A percentile compares a stretch with the other conserved stretches of the same genome.
Evolutionary conservation across 1,284 basidiomycete genomes (phyloP).

Genomic region (Tylopilus sp.): DNA sequence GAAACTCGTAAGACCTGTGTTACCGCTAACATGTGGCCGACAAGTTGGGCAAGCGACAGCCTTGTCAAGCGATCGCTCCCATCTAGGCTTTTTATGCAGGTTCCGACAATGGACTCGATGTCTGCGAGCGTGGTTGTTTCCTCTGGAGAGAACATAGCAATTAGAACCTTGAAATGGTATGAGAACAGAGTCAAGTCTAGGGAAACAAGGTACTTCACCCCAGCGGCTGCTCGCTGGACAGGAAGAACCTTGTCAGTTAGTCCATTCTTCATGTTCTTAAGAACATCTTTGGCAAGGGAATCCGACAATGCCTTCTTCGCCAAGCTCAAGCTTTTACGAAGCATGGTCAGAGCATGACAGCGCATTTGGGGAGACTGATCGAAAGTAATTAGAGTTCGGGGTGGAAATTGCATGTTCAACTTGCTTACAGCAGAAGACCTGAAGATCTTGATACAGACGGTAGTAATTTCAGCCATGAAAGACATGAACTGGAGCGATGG

Average conservation of each 20-base stretch:
- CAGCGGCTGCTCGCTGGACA: slow-evolving; percentile 81
- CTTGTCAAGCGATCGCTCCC: slow-evolving; percentile 82
- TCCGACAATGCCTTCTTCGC: slow-evolving; percentile 86
- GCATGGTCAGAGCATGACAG: slow-evolving; percentile 74
- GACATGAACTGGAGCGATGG: slow-evolving; percentile 79
- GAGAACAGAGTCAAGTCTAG: slow-evolving; percentile 7
- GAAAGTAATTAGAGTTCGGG: slow-evolving; percentile 6
- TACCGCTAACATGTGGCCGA: slow-evolving; percentile 80
- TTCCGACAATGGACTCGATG: slow-evolving; percentile 68
- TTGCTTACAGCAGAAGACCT: slow-evolving; percentile 65
- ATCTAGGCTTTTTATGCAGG: slow-evolving; percentile 78
- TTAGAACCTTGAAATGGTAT: slow-evolving; percentile 50
- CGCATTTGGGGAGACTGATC: slow-evolving; percentile 74
- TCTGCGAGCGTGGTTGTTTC: slow-evolving; percentile 62
- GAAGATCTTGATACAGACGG: slow-evolving; percentile 61
- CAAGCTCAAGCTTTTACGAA: slow-evolving; percentile 72
- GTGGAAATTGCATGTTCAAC: not conserved
- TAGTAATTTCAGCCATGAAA: slow-evolving; percentile 81
- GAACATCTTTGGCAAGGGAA: slow-evolving; percentile 72
- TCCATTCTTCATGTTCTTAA: slow-evolving; percentile 77
- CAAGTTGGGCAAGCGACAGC: slow-evolving; percentile 71
- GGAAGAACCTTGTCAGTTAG: slow-evolving; percentile 84
- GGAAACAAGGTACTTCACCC: slow-evolving; percentile 43
- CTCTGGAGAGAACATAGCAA: slow-evolving; percentile 57
- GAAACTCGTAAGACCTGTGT: slow-evolving; percentile 75